Evolutionary conservation across 306 rosid species (phyloP), one percentile per base, ranked within the genome.

Genomic region (Cicer arietinum): DNA sequence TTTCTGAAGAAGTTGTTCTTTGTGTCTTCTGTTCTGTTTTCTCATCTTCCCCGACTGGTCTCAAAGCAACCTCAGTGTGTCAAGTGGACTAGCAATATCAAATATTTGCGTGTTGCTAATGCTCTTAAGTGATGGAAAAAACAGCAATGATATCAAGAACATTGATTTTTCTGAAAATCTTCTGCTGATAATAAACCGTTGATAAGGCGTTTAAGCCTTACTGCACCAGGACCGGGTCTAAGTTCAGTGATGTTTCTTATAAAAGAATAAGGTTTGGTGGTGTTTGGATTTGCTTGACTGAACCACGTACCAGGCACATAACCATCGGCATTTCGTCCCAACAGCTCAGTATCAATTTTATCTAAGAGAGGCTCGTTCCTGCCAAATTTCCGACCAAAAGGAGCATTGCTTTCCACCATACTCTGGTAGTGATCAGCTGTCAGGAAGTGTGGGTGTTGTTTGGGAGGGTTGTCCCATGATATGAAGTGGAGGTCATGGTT

Each of bases 381-480:
- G 56, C 84, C 80, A 43, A 85, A 82, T 42, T 85, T 85, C 35
- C 88, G 56, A 10, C 84, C 88, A 61, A 85, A 85, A 30, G 88
- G 88, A 44, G 85, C 84, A 30, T 85, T 76, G 58, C 88, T 85
- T 20, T 81, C 83, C 46, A 85, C 79, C 88, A 85, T 85, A 13
- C 63, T 45, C 80, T 79, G 56, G 69, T 79, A 82, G 74, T 85
- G 76, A 53, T 52, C 9, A 8, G 40, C 70, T 52, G 88, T 75
- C 35, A 85, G 88, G 77, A 44, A 85, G 13, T 85, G 88, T 16
- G 88, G 88, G 9, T 85, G 88, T 66, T 85, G 88, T 53, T 85
- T 85, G 37, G 88, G 88, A 58, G 88, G 88, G 61, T 81, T 85
- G 73, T 85, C 88, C 88, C 88, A 85, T 50, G 88, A 85, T 81